Evolutionary conservation across 2,329 filamentous ascomycete species (phyloP).

Genomic region (Bipolaris oryzae): DNA sequence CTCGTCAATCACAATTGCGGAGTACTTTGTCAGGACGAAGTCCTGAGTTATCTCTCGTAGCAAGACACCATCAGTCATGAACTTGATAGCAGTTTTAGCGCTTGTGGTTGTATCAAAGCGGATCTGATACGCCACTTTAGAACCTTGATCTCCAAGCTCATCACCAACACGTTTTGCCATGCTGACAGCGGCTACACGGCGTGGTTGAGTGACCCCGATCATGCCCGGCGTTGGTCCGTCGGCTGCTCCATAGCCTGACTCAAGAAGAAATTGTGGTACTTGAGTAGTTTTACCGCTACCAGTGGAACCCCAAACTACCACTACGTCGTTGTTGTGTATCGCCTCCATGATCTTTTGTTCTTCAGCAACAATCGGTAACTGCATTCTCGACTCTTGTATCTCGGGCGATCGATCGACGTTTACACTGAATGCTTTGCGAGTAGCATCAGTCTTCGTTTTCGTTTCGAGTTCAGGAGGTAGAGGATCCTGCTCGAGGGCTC

Average conservation of each 20-base stretch:
- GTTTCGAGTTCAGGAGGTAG: slow-evolving; percentile 68
- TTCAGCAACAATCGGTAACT: slow-evolving; percentile 88
- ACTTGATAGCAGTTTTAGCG: slow-evolving; percentile 87
- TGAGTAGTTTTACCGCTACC: slow-evolving; percentile 98
- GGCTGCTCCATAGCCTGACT: slow-evolving; percentile 85
- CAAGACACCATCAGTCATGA: slow-evolving; percentile 98
- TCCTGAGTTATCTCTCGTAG: slow-evolving; percentile 90
- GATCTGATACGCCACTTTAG: slow-evolving; percentile 85
- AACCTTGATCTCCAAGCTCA: slow-evolving; percentile 79
- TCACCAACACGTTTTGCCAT: slow-evolving; percentile 92
- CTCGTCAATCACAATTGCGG: slow-evolving; percentile 92
- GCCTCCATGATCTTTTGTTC: slow-evolving; percentile 99
- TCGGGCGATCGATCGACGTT: slow-evolving; percentile 70
- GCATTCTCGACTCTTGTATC: slow-evolving; percentile 77
- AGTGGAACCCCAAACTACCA: slow-evolving; percentile 92
- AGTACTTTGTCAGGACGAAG: slow-evolving; percentile 87
- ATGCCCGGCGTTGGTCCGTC: slow-evolving; percentile 83
- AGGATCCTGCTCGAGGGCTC: slow-evolving; percentile 72
- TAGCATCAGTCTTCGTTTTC: slow-evolving; percentile 60
- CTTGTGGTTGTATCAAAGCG: slow-evolving; percentile 87
- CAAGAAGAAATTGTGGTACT: slow-evolving; percentile 93
- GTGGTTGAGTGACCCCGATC: slow-evolving; percentile 93
- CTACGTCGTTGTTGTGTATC: slow-evolving; percentile 86
- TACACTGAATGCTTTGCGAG: slow-evolving; percentile 78
- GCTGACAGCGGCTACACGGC: slow-evolving; percentile 92